Base-by-base conservation (phyloP, 2,329 filamentous ascomycete genomes). In the Xylariales sp. region DNA sequence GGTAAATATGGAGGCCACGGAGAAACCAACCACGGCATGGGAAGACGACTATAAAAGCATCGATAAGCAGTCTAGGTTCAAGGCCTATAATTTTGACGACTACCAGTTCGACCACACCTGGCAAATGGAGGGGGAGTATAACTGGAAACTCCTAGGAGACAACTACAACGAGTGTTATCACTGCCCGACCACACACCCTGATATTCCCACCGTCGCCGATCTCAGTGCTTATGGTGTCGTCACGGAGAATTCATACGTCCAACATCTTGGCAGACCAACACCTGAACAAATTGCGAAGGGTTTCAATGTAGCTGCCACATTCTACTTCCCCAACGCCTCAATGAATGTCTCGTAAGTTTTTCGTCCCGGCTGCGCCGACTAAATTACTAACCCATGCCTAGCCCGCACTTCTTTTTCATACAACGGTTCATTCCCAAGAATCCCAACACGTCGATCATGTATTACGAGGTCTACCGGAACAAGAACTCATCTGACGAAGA, bases 151-250 rank as follows among this genome's bases (percentile, higher is more conserved):
- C 30, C 76, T 88, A 39, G 83, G 84, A 14, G 88, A 90, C 74
- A 89, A 90, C 79, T 90, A 89, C 81, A 90, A 90, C 75, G 87
- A 88, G 75, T 90, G 87, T 75, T 90, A 90, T 72, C 87, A 90
- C 79, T 89, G 87, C 80, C 83, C 84, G 58, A 85, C 84, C 0
- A 84, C 86, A 1, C 87, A 89, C 71, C 87, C 88, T 2, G 85
- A 87, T 65, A 85, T 89, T 39, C 81, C 85, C 4, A 80, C 81
- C 49, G 81, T 89, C n/a, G 83, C 87, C 52, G 85, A 89, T 67
- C 82, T 89, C 46, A 82, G 83, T 65, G 83, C 83, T 3, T 89
- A 89, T 77, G 78, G 80, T 48, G 85, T 87, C 57, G 80, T 85
- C 69, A 83, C 83, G 46, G 81, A 83, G 69, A 81, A 78, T 18